Evolutionary conservation across 163 green algal genomes (phyloP).

Genomic region (Chlamydomonas reinhardtii): DNA sequence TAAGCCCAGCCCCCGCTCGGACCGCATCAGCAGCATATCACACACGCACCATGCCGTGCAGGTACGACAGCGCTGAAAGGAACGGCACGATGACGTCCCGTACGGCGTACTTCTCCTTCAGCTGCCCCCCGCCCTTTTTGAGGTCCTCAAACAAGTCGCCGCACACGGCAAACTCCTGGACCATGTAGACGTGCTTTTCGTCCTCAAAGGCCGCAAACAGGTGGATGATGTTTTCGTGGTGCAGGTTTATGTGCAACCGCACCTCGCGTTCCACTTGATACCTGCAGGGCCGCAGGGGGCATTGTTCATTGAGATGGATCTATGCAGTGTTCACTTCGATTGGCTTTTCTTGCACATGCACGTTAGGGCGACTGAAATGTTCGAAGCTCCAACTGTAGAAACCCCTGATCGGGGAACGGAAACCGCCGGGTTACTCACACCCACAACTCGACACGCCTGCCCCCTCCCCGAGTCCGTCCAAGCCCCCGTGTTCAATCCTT

Average conservation of each 20-base stretch:
- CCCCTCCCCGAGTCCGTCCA: too few relatives aligned
- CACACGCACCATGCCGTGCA: constrained; percentile 70
- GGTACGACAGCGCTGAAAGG: constrained; percentile 73
- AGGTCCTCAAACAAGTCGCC: constrained; percentile 85
- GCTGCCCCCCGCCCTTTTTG: constrained; percentile 65
- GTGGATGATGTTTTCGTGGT: constrained; percentile 84
- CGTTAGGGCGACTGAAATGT: too few relatives aligned
- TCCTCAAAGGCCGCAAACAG: constrained; percentile 86
- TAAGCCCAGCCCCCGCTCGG: too few relatives aligned
- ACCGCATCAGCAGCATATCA: too few relatives aligned
- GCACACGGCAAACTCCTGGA: constrained; percentile 65
- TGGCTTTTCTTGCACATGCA: too few relatives aligned
- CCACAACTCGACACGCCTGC: too few relatives aligned
- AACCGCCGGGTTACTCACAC: too few relatives aligned
- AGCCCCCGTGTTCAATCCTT: background rate
- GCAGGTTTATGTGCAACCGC: constrained; percentile 74
- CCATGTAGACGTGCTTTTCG: constrained; percentile 81
- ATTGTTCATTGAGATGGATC: background rate
- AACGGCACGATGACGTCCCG: constrained; percentile 67
- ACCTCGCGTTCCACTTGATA: constrained; percentile 88
- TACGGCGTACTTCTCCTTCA: constrained; percentile 68
- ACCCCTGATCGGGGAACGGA: too few relatives aligned
- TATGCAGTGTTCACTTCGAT: too few relatives aligned
- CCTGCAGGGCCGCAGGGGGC: constrained; percentile 29
- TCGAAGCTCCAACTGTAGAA: too few relatives aligned